phyloP scores from a whole-genome alignment of 2,329 filamentous ascomycete genomes.

The Didymella sp. region DNA sequence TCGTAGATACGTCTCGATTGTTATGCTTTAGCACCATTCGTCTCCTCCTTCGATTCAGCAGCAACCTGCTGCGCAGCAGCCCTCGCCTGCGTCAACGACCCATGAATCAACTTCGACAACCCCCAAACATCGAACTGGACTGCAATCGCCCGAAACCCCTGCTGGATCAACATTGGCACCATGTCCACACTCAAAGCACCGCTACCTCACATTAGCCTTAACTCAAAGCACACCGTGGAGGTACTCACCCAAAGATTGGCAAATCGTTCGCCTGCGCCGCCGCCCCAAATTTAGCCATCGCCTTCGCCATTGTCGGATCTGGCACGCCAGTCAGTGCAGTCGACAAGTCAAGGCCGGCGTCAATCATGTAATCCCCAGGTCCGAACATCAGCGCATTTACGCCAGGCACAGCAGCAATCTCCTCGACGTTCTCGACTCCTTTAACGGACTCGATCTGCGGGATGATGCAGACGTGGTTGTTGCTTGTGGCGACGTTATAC shows the following conservation, averaged over 20 bases:
- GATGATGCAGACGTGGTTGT: constrained; percentile 38
- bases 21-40: not conserved
- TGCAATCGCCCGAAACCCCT: constrained; percentile 28
- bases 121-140: constrained; percentile 40
- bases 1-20: not conserved
- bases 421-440: constrained; percentile 35
- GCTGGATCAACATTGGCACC: constrained; percentile 33
- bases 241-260: constrained; percentile 32
- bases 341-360: constrained; percentile 31
- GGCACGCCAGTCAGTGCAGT: constrained; percentile 25
- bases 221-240: not conserved
- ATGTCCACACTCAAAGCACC: constrained; percentile 28
- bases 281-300: constrained; percentile 30
- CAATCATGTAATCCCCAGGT: constrained; percentile 35
- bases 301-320: constrained; percentile 27
- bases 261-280: constrained; percentile 33
- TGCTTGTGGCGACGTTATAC: constrained; percentile 34
- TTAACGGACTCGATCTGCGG: constrained; percentile 38
- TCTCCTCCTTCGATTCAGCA: constrained; percentile 13
- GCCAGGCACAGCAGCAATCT: constrained; percentile 38
- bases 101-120: constrained; percentile 26
- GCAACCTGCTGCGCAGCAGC: constrained; percentile 29
- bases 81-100: constrained; percentile 26
- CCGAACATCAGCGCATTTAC: constrained; percentile 38
- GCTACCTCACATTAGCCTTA: constrained; percentile 18